These are phyloP conservation scores for Nemania abortiva DNA, from an alignment of 2,329 filamentous ascomycete species.

Conservation along the genomic window DNA sequence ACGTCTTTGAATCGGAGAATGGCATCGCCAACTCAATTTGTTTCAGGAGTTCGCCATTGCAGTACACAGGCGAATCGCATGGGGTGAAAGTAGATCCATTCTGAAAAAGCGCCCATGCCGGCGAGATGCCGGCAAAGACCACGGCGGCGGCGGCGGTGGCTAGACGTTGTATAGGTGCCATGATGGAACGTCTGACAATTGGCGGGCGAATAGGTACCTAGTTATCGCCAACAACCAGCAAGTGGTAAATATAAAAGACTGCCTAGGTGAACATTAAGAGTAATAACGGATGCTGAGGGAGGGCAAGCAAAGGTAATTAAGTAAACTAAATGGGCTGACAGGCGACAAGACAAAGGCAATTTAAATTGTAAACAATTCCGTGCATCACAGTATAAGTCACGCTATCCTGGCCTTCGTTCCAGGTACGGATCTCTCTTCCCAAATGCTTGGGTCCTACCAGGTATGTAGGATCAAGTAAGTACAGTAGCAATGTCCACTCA, in stretches of 20 bases:
- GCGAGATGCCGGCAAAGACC: slow-evolving; percentile 38
- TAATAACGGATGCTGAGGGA: neutral
- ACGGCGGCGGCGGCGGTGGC: slow-evolving; percentile 32
- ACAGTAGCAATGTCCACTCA: neutral
- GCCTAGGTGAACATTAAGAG: neutral
- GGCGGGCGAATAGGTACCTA: neutral
- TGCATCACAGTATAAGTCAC: slow-evolving; percentile 17
- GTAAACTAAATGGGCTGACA: neutral
- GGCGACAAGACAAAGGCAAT: neutral
- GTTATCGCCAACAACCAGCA: slow-evolving; percentile 1
- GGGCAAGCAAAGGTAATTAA: slow-evolving; percentile 5
- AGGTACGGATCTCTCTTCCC: slow-evolving; percentile 28
- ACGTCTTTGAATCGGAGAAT: slow-evolving; percentile 77
- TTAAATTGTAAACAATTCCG: neutral
- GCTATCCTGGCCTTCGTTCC: slow-evolving; percentile 12
- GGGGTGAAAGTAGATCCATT: slow-evolving; percentile 72
- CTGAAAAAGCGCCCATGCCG: slow-evolving; percentile 63
- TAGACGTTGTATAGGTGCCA: slow-evolving; percentile 28
- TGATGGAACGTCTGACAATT: slow-evolving; percentile 10
- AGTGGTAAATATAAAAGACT: slow-evolving; percentile 9
- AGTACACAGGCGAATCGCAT: slow-evolving; percentile 76
- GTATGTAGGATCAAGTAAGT: neutral
- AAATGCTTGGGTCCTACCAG: slow-evolving; percentile 2
- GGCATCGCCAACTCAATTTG: slow-evolving; percentile 73
- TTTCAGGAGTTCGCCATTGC: slow-evolving; percentile 72